Evolutionary conservation across 352 stramenopile genomes (phyloP).

Genomic region (Thraustotheca clavata): DNA sequence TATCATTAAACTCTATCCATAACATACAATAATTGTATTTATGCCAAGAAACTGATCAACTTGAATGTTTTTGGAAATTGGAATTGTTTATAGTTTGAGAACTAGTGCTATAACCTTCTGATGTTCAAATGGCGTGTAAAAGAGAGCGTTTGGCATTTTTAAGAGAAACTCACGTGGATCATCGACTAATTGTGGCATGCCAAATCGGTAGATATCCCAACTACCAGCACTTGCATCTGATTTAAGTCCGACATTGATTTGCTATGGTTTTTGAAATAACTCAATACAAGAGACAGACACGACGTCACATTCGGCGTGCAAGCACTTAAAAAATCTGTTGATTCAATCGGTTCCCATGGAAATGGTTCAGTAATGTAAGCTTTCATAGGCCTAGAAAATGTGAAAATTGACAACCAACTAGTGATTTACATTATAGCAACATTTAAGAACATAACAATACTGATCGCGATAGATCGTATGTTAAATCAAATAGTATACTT

Average conservation of each 20-base stretch:
- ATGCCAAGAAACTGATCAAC: not conserved
- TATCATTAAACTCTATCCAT: not conserved
- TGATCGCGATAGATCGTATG: not conserved
- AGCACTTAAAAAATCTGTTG: not conserved
- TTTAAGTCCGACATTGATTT: too few species aligned
- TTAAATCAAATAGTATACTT: too few species aligned
- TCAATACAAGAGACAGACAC: not conserved
- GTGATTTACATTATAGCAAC: not conserved
- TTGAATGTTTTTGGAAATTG: not conserved
- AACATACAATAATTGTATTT: not conserved
- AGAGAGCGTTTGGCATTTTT: too few species aligned
- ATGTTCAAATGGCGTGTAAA: too few species aligned
- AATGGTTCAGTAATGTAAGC: not conserved
- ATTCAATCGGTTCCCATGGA: not conserved
- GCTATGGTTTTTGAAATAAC: not conserved
- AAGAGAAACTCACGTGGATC: too few species aligned
- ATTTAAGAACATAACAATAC: not conserved
- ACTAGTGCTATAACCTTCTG: too few species aligned
- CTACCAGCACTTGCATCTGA: not conserved
- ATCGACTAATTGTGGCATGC: not conserved
- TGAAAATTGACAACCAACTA: too few species aligned
- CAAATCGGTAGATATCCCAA: not conserved
- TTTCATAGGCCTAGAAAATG: too few species aligned
- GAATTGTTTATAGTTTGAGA: too few species aligned
- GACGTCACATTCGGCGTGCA: not conserved